phyloP scores from a whole-genome alignment of 139 green algal genomes.

The Trebouxia sp. region DNA sequence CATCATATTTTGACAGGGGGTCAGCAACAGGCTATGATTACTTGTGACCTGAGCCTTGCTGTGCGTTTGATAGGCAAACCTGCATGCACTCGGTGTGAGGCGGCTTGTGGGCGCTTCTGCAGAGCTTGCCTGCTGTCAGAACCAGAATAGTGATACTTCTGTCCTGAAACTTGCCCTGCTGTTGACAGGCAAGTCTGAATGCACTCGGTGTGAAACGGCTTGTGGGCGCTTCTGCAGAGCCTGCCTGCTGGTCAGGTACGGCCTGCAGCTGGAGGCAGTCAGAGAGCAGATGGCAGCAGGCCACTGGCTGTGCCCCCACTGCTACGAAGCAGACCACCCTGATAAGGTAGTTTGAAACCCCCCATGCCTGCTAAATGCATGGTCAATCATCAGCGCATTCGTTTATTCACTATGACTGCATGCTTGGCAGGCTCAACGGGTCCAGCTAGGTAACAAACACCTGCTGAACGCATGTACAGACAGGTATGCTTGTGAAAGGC shows the following conservation, averaged over 20 bases:
- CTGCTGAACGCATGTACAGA: too few relatives aligned
- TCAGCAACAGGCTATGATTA: too few relatives aligned
- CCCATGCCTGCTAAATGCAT: not conserved
- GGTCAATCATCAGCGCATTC: too few relatives aligned
- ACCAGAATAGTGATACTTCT: not conserved
- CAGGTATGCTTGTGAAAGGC: too few relatives aligned
- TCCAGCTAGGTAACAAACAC: too few relatives aligned
- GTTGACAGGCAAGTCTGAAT: conserved; percentile 66
- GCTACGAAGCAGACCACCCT: conserved; percentile 73
- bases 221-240: conserved; percentile 68
- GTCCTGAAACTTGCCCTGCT: not conserved
- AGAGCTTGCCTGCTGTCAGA: conserved; percentile 61
- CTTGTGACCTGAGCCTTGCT: too few relatives aligned
- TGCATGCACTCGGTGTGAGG: conserved; percentile 56
- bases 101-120: conserved; percentile 61
- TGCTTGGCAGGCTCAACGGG: too few relatives aligned
- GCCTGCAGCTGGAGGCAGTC: conserved; percentile 54
- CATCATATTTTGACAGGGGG: too few relatives aligned
- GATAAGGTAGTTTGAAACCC: conserved; percentile 22
- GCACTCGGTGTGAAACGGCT: conserved; percentile 51
- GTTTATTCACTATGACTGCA: too few relatives aligned
- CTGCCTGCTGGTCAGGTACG: conserved; percentile 70
- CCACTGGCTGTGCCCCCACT: conserved; percentile 78
- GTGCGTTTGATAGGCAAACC: conserved; percentile 53
- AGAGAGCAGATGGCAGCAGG: conserved; percentile 31